Percentiles rank a stretch among this genome's conserved stretches.
Evolutionary conservation across 2,329 filamentous ascomycete genomes (phyloP).

Genomic region (Colletotrichum siamense): DNA sequence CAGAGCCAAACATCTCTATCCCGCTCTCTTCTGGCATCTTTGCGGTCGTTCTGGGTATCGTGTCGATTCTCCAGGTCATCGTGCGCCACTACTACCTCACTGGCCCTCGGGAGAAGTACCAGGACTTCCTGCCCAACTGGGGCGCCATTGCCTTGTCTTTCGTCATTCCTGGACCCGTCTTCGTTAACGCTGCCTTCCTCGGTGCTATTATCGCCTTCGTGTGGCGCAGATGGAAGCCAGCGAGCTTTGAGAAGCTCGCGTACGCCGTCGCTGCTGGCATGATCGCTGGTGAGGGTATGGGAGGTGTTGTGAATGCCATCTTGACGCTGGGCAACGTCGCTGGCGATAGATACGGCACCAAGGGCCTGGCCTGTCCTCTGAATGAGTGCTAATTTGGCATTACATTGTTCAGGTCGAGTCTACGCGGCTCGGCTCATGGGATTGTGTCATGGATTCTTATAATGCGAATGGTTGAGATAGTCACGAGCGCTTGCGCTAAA

Average conservation of each 20-base stretch:
- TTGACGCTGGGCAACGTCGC: constrained; percentile 38
- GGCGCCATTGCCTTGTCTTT: constrained; percentile 66
- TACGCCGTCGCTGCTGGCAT: constrained; percentile 66
- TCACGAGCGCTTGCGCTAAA: background rate
- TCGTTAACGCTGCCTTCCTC: constrained; percentile 63
- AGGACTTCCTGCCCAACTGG: constrained; percentile 65
- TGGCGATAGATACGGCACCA: constrained; percentile 35
- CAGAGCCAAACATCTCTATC: constrained; percentile 60
- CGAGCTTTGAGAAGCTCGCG: constrained; percentile 61
- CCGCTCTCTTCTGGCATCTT: constrained; percentile 62
- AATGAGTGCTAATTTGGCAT: constrained; percentile 27
- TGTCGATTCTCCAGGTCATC: constrained; percentile 57
- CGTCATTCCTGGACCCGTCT: constrained; percentile 60
- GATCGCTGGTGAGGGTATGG: constrained; percentile 69
- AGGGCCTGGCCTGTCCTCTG: constrained; percentile 33
- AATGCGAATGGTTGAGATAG: background rate
- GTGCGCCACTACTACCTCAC: constrained; percentile 60
- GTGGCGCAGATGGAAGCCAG: constrained; percentile 60
- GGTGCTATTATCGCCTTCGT: constrained; percentile 56
- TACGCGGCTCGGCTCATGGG: background rate
- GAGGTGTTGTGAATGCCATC: constrained; percentile 54
- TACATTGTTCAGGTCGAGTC: background rate
- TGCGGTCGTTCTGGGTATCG: constrained; percentile 58
- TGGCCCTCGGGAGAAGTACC: constrained; percentile 58
- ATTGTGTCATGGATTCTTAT: fast-evolving